Base-by-base conservation (phyloP, 345 rosid genomes). In the Hevea brasiliensis region DNA sequence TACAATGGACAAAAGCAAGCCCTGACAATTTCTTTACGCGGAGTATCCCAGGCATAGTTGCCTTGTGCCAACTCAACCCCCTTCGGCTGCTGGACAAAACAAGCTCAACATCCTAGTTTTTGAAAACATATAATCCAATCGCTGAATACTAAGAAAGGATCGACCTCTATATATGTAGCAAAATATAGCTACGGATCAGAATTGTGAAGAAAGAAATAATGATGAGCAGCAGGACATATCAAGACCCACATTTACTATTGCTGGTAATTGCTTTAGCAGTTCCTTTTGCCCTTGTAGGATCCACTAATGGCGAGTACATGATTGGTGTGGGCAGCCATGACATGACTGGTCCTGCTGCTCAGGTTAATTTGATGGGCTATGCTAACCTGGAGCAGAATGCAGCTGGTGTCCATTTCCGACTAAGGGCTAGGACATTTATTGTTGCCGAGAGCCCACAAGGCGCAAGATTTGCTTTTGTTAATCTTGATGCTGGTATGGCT, bases 401-500 rank as follows among this genome's bases (percentile, higher is more conserved):
- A 1, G 87, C 90, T 10, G 88, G 88, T 4, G 68, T 89, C 69
- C 93, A 87, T 83, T 87, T 89, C 80, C 75, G 89, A 58, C 80
- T 89, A 10, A 74, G 90, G 74, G 88, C 88, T 0, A 78, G 93
- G 70, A 61, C 86, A 57, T 89, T 89, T 62, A 67, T 89, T 6
- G 85, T 85, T 37, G 88, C 88, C 1, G 88, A 87, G 44, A 65
- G 76, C 56, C 24, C 74, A 12, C 69, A 58, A 0, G 84, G 88
- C 48, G 35, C 84, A n/a, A 80, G 90, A 77, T 87, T 89, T 63
- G 87, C 86, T 15, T 87, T 87, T 61, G 86, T 89, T 27, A 87
- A 89, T 68, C 90, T 85, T 44, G 88, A 85, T 21, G 88, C 89
- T 0, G 84, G 93, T 40, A 89, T 84, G 93, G 90, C 93, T 54